phyloP scores from a whole-genome alignment of 2,329 filamentous ascomycete genomes.

The Fusarium dimerum region DNA sequence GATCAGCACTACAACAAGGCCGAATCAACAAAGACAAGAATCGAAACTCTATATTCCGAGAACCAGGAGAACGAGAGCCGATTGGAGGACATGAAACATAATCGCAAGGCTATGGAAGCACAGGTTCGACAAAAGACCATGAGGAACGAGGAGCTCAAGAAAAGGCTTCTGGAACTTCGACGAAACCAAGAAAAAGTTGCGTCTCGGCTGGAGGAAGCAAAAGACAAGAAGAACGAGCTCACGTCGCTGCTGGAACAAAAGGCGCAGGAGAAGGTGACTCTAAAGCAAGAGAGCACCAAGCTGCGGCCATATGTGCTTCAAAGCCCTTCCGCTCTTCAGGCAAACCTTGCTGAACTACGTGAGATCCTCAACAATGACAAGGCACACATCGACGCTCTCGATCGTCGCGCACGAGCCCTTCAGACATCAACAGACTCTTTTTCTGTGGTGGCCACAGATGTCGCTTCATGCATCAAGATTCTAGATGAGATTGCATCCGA shows the following conservation, averaged over 20 bases:
- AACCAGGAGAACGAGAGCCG: conserved; percentile 86
- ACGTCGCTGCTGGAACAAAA: conserved; percentile 72
- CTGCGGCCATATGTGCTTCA: conserved; percentile 90
- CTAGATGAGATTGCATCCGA: conserved; percentile 86
- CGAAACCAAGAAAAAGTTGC: conserved; percentile 81
- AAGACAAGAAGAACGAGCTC: conserved; percentile 75
- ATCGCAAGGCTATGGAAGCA: conserved; percentile 77
- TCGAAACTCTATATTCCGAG: conserved; percentile 80
- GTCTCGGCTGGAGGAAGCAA: conserved; percentile 79
- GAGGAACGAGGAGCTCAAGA: conserved; percentile 85
- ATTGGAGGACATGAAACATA: conserved; percentile 77
- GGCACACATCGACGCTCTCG: conserved; percentile 81
- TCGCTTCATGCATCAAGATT: conserved; percentile 83
- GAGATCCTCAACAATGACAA: conserved; percentile 78
- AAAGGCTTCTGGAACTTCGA: conserved; percentile 75
- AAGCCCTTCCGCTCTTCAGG: conserved; percentile 80
- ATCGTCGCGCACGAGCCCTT: conserved; percentile 82
- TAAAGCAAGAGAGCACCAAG: conserved; percentile 85
- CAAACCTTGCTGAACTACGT: conserved; percentile 77
- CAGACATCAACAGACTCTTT: conserved; percentile 94
- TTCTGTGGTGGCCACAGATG: conserved; percentile 77
- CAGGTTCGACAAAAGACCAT: conserved; percentile 82
- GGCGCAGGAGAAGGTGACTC: conserved; percentile 66
- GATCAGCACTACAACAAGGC: conserved; percentile 93
- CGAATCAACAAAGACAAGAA: conserved; percentile 81